Evolutionary conservation across 169 alveolate genomes (phyloP).

Genomic region (Plasmodium ovale): DNA sequence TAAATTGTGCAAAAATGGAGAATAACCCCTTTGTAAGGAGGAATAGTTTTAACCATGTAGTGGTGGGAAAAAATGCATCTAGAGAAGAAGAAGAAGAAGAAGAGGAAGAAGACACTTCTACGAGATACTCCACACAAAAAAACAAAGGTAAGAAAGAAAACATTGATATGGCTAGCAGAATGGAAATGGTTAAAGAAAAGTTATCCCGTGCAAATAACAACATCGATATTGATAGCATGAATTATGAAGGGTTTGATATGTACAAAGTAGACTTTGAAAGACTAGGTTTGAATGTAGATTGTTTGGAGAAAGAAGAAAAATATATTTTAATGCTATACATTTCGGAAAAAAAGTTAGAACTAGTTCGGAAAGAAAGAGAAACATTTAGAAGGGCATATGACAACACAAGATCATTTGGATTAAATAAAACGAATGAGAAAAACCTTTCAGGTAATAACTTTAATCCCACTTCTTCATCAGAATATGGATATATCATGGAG

Average conservation of each 20-base stretch:
- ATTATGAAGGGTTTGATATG: slow-evolving; percentile 42
- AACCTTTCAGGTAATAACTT: not conserved
- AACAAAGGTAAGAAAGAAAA: not conserved
- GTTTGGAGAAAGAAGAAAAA: slow-evolving; percentile 59
- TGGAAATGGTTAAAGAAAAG: slow-evolving; percentile 30
- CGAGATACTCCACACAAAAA: not conserved
- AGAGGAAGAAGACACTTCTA: not conserved
- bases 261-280: slow-evolving; percentile 55
- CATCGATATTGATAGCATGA: slow-evolving; percentile 30
- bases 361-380: slow-evolving; percentile 1
- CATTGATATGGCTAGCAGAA: slow-evolving; percentile 9
- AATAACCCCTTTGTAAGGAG: not conserved
- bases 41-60: slow-evolving; percentile 8
- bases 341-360: slow-evolving; percentile 41
- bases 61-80: not conserved
- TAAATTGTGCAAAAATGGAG: not conserved
- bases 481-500: not conserved
- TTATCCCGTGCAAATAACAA: slow-evolving; percentile 25
- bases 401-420: no score
- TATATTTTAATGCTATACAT: slow-evolving; percentile 64
- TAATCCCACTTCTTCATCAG: no score
- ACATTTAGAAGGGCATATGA: not conserved
- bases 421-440: no score
- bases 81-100: not conserved
- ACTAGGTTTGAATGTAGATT: slow-evolving; percentile 49